Evolutionary conservation across 2,329 filamentous ascomycete genomes (phyloP).

Genomic region (Metarhizium anisopliae): DNA sequence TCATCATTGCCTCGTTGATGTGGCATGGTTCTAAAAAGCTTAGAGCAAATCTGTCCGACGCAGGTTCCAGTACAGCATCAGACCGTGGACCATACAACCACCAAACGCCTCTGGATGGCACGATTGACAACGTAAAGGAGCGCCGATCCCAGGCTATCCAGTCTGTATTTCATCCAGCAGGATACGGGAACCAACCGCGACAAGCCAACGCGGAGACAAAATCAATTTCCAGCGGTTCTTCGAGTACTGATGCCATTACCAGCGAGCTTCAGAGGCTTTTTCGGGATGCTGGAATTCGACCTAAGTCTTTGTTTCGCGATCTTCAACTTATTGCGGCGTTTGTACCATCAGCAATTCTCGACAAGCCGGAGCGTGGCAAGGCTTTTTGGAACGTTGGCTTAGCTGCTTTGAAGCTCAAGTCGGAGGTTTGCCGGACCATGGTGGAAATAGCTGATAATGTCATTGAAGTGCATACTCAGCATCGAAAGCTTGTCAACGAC

Average conservation of each 20-base stretch:
- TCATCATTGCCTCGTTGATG: constrained; percentile 65
- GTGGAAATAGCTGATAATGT: constrained; percentile 52
- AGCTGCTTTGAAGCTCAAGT: constrained; percentile 79
- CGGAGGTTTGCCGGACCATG: constrained; percentile 75
- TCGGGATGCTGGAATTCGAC: constrained; percentile 58
- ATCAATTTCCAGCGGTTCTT: constrained; percentile 38
- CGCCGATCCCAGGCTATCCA: constrained; percentile 47
- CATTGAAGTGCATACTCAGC: constrained; percentile 53
- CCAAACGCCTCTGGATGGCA: constrained; percentile 49
- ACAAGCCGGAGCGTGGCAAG: constrained; percentile 57
- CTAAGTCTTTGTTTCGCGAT: constrained; percentile 73
- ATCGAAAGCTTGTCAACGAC: constrained; percentile 38
- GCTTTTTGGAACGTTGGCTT: constrained; percentile 87
- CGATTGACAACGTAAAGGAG: constrained; percentile 62
- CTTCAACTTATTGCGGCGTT: constrained; percentile 66
- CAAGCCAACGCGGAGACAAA: constrained; percentile 39
- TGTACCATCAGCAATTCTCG: constrained; percentile 50
- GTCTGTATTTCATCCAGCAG: constrained; percentile 17
- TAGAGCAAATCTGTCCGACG: constrained; percentile 27
- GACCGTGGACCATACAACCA: constrained; percentile 26
- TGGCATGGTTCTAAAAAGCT: constrained; percentile 24
- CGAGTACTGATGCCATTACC: constrained; percentile 56
- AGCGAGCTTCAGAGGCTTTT: constrained; percentile 60
- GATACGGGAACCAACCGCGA: constrained; percentile 24
- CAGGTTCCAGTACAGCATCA: constrained; percentile 22